These are phyloP conservation scores for Hyaloperonospora brassicae DNA, from an alignment of 352 stramenopile species.

Conservation along the genomic window DNA sequence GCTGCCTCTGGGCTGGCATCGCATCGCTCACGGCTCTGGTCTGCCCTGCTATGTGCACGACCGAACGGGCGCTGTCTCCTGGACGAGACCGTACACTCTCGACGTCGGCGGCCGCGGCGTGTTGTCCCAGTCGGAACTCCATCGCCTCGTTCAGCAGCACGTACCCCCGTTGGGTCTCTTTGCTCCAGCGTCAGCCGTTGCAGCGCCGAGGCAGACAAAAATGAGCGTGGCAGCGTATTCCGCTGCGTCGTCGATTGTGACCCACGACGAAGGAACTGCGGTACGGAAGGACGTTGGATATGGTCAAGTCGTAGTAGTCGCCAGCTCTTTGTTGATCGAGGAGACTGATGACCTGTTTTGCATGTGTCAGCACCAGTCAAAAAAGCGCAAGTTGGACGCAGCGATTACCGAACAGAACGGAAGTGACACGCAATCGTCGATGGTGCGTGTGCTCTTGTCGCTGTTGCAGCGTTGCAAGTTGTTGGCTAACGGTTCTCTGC, in stretches of 20 bases:
- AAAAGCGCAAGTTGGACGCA: conserved; percentile 40
- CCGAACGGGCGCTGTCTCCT: conserved; percentile 46
- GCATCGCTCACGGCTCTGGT: conserved; percentile 54
- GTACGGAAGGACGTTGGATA: conserved; percentile 25
- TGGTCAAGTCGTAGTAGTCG: neutral
- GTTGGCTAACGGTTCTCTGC: neutral
- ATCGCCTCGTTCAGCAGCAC: conserved; percentile 42
- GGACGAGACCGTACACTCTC: conserved; percentile 62
- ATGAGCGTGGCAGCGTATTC: neutral
- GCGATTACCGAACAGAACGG: conserved; percentile 15
- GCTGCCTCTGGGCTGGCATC: conserved; percentile 56
- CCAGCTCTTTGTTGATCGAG: neutral
- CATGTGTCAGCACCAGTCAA: conserved; percentile 20
- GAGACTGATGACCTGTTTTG: conserved; percentile 3
- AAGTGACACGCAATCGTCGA: conserved; percentile 20
- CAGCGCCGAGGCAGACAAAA: conserved; percentile 2
- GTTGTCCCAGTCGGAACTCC: conserved; percentile 31
- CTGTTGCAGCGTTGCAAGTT: neutral
- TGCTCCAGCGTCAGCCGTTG: conserved; percentile 16
- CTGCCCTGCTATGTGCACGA: conserved; percentile 66
- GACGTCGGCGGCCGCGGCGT: conserved; percentile 21
- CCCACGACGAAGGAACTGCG: conserved; percentile 19
- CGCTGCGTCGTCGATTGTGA: neutral
- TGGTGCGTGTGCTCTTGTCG: conserved; percentile 24
- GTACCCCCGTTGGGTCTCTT: conserved; percentile 67